phyloP scores from a whole-genome alignment of 1,139 yeast species.

The Candida tunisiensis region DNA sequence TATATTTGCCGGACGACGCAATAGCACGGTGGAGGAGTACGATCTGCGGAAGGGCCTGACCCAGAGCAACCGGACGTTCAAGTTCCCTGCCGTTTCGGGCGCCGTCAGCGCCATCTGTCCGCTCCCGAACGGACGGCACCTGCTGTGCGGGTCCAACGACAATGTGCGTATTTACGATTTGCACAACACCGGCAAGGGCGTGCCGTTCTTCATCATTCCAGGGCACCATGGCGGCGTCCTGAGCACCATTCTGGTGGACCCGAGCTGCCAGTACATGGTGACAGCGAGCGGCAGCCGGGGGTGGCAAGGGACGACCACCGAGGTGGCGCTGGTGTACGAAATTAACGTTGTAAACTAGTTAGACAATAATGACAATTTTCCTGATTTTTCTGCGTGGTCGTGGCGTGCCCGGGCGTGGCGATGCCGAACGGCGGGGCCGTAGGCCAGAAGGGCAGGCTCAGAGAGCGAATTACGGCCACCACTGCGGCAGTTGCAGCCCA shows the following conservation, averaged over 20 bases:
- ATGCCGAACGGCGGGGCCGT: neutral
- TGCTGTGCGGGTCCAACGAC: slow-evolving; percentile 80
- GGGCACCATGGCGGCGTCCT: slow-evolving; percentile 54
- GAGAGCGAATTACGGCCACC: neutral
- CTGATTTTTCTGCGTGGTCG: neutral
- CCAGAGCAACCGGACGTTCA: slow-evolving; percentile 39
- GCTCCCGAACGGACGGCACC: slow-evolving; percentile 64
- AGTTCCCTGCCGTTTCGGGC: slow-evolving; percentile 80
- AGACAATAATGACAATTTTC: neutral
- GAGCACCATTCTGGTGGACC: slow-evolving; percentile 57
- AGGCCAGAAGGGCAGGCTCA: neutral
- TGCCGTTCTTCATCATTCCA: slow-evolving; percentile 39
- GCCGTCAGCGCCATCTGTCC: slow-evolving; percentile 73
- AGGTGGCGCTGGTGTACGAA: slow-evolving; percentile 66
- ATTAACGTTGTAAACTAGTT: slow-evolving; percentile 21
- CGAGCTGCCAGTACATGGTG: slow-evolving; percentile 72
- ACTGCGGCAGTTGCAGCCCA: neutral
- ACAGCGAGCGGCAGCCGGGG: slow-evolving; percentile 94
- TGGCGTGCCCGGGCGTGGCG: neutral
- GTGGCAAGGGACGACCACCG: slow-evolving; percentile 72
- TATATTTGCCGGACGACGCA: slow-evolving; percentile 77
- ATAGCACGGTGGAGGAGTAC: slow-evolving; percentile 75
- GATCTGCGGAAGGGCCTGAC: slow-evolving; percentile 43
- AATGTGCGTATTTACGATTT: slow-evolving; percentile 77
- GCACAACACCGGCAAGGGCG: slow-evolving; percentile 28